Conservation (phyloP, 2,329 filamentous ascomycete genomes). For the Pestalotiopsis sp. region DNA sequence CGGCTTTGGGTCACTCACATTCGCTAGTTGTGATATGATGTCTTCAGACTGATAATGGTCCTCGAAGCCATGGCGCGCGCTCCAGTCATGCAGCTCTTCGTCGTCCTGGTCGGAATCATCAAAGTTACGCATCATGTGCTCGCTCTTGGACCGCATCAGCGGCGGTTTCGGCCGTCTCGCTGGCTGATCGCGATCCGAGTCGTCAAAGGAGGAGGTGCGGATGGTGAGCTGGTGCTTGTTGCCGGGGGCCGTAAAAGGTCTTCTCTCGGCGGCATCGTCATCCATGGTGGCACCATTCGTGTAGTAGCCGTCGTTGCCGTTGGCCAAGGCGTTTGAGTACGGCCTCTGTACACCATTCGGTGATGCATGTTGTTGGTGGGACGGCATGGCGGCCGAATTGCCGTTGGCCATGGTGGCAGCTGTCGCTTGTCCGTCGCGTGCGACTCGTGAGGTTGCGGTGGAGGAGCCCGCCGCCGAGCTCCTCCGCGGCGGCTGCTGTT, state of each 20-base stretch:
- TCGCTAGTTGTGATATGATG: slow-evolving; percentile 81
- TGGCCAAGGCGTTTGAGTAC: slow-evolving; percentile 8
- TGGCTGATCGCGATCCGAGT: slow-evolving; percentile 37
- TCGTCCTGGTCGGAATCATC: slow-evolving; percentile 43
- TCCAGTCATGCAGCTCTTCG: slow-evolving; percentile 55
- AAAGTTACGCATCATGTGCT: slow-evolving; percentile 45
- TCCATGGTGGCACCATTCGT: slow-evolving; percentile 21
- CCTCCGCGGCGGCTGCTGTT: slow-evolving; percentile 1
- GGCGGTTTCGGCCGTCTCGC: slow-evolving; percentile 48
- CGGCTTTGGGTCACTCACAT: slow-evolving; percentile 54
- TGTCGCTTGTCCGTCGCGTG: slow-evolving; percentile 10
- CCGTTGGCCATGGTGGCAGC: slow-evolving; percentile 14
- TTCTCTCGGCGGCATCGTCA: slow-evolving; percentile 32
- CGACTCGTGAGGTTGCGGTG: slow-evolving; percentile 5
- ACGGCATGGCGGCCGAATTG: slow-evolving; percentile 15
- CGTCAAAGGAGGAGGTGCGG: slow-evolving; percentile 27
- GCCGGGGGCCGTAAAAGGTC: slow-evolving; percentile 49
- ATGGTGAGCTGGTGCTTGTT: slow-evolving; percentile 38
- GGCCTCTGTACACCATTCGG: slow-evolving; percentile 3
- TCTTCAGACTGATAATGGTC: slow-evolving; percentile 90
- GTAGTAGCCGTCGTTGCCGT: neutral
- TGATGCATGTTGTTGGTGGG: slow-evolving; percentile 1
- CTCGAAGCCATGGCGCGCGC: slow-evolving; percentile 84
- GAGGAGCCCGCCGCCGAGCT: neutral
- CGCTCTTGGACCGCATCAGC: slow-evolving; percentile 61